A percentile compares a stretch with the other conserved stretches of the same genome.
Conservation (phyloP, 2,329 filamentous ascomycete genomes). For the Xylaria sp. region DNA sequence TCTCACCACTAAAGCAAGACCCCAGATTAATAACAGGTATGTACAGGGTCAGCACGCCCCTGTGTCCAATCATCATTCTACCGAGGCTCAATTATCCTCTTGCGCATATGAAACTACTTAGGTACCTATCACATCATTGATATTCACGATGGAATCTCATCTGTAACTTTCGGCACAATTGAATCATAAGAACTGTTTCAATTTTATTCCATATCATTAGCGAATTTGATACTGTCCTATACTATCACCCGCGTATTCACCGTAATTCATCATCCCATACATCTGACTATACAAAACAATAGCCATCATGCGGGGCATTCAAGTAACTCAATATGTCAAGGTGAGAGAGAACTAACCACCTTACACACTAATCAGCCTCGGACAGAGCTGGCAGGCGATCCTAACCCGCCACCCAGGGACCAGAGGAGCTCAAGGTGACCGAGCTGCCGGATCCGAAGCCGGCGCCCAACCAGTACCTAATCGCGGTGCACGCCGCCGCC, state of each 20-base stretch:
- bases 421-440: slow-evolving; percentile 75
- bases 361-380: slow-evolving; percentile 1
- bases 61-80: too few relatives aligned
- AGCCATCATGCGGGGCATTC: slow-evolving; percentile 71
- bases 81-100: too few relatives aligned
- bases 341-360: slow-evolving; percentile 43
- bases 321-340: slow-evolving; percentile 74
- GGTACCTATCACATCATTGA: too few relatives aligned
- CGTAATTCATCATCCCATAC: not conserved
- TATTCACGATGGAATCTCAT: too few relatives aligned
- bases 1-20: too few relatives aligned
- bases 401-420: slow-evolving; percentile 56
- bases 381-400: not conserved
- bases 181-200: too few relatives aligned
- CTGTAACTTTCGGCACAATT: too few relatives aligned
- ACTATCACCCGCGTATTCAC: not conserved
- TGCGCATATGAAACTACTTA: too few relatives aligned
- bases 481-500: slow-evolving; percentile 82
- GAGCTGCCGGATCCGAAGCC: slow-evolving; percentile 76
- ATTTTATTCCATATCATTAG: not conserved
- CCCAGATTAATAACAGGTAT: too few relatives aligned
- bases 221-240: not conserved
- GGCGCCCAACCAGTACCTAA: slow-evolving; percentile 75
- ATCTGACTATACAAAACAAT: not conserved
- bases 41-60: too few relatives aligned